Evolutionary conservation across 805 yeast species (phyloP).

Genomic region (Kodamaea fukazawae): DNA sequence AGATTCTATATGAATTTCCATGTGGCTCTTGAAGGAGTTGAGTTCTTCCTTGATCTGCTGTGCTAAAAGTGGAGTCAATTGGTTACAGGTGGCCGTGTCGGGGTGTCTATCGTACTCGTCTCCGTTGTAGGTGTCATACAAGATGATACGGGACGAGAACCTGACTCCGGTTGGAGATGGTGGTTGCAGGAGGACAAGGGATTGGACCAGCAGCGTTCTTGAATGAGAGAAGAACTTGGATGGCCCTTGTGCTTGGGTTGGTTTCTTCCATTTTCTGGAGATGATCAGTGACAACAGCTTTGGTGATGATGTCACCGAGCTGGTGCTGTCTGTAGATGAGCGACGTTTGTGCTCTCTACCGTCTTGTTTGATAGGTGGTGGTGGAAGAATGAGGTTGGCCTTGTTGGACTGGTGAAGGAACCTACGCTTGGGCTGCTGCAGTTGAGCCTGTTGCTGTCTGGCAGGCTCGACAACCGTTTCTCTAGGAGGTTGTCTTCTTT

Average conservation of each 20-base stretch:
- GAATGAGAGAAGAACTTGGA: constrained; percentile 4
- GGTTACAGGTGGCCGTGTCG: constrained; percentile 89
- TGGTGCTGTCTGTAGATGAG: constrained; percentile 27
- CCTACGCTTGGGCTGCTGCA: constrained; percentile 5
- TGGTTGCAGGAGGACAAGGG: constrained; percentile 3
- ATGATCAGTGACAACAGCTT: constrained; percentile 32
- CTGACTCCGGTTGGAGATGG: constrained; percentile 37
- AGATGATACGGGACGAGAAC: constrained; percentile 77
- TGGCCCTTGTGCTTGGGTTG: constrained; percentile 6
- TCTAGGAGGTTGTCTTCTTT: constrained; percentile 3
- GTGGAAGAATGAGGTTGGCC: constrained; percentile 12
- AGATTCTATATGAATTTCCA: constrained; percentile 82
- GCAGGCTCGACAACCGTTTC: background rate
- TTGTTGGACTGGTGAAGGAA: constrained; percentile 7
- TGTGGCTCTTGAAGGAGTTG: constrained; percentile 70
- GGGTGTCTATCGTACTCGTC: constrained; percentile 92
- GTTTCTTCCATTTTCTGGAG: constrained; percentile 24
- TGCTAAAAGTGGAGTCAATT: constrained; percentile 81
- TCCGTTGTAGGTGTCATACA: constrained; percentile 80
- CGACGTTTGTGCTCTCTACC: constrained; percentile 22
- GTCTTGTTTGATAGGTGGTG: constrained; percentile 15
- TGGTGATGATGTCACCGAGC: constrained; percentile 26
- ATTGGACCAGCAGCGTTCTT: constrained; percentile 4
- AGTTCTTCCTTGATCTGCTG: constrained; percentile 83
- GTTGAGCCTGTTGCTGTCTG: constrained; percentile 2